Conservation (phyloP, 2,329 filamentous ascomycete species). For the Alternaria sp. region DNA sequence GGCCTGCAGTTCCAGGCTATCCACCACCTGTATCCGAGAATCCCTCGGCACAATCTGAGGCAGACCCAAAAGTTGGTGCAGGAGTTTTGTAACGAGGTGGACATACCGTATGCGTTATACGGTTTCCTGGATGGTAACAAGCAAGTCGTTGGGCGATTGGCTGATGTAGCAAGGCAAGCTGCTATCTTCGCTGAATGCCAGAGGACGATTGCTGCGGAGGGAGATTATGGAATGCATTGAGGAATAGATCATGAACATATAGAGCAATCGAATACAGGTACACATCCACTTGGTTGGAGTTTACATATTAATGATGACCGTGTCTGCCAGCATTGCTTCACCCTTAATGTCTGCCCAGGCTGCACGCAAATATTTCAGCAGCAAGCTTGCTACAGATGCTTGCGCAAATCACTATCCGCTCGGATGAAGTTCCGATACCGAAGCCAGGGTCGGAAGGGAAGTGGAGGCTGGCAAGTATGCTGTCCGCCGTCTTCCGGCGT, state of each 20-base stretch:
- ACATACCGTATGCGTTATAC: slow-evolving; percentile 67
- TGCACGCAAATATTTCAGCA: neutral
- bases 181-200: slow-evolving; percentile 65
- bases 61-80: slow-evolving; percentile 65
- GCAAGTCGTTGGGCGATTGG: slow-evolving; percentile 61
- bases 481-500: slow-evolving; percentile 12
- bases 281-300: neutral
- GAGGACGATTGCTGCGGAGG: slow-evolving; percentile 47
- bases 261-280: neutral
- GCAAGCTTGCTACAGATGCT: neutral
- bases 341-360: neutral
- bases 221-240: slow-evolving; percentile 40
- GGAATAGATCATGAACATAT: neutral
- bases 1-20: slow-evolving; percentile 76
- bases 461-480: slow-evolving; percentile 5
- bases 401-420: slow-evolving; percentile 3
- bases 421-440: slow-evolving; percentile 2
- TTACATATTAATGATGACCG: neutral
- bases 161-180: slow-evolving; percentile 67
- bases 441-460: neutral
- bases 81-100: slow-evolving; percentile 69
- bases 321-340: neutral
- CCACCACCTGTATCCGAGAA: slow-evolving; percentile 72
- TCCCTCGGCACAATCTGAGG: slow-evolving; percentile 72
- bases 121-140: slow-evolving; percentile 69